These are phyloP conservation scores for Mycena venus DNA, from an alignment of 768 basidiomycete genomes.

Conservation along the genomic window DNA sequence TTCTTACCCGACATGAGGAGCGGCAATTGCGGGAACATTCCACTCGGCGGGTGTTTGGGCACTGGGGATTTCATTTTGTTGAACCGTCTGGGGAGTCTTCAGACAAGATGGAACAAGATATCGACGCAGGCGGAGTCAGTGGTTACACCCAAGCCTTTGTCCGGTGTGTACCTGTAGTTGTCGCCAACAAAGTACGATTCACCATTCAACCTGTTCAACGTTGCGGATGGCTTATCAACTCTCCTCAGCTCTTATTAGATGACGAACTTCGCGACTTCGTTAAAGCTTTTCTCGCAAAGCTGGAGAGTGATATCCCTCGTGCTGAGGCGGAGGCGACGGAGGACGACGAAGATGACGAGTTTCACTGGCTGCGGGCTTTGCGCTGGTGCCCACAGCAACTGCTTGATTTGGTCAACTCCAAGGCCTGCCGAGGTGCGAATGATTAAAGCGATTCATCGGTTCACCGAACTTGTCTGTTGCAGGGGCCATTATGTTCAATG, in stretches of 20 bases:
- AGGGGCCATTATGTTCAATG: constrained; percentile 99
- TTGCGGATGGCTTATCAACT: constrained; percentile 24
- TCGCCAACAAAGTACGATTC: constrained; percentile 72
- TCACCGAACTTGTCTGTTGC: constrained; percentile 22
- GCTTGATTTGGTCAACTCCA: constrained; percentile 90
- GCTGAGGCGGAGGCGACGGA: constrained; percentile 27
- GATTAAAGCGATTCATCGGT: constrained; percentile 4
- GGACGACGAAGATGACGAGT: constrained; percentile 44
- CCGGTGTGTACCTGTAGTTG: constrained; percentile 73
- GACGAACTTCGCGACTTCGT: constrained; percentile 83
- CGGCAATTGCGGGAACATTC: constrained; percentile 57
- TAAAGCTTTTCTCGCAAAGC: constrained; percentile 76
- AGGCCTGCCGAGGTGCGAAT: constrained; percentile 90
- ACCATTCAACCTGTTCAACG: constrained; percentile 18
- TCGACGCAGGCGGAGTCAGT: constrained; percentile 44
- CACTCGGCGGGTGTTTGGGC: constrained; percentile 62
- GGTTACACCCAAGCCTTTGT: constrained; percentile 79
- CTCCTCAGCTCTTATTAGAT: constrained; percentile 68
- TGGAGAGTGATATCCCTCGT: constrained; percentile 61
- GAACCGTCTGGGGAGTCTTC: constrained; percentile 44
- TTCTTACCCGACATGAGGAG: constrained; percentile 79
- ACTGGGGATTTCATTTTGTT: constrained; percentile 80
- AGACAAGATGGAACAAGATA: constrained; percentile 39
- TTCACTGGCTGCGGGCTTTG: constrained; percentile 77
- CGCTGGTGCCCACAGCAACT: constrained; percentile 88